Base-by-base conservation (phyloP, 768 basidiomycete genomes). In the Russula vinacea region DNA sequence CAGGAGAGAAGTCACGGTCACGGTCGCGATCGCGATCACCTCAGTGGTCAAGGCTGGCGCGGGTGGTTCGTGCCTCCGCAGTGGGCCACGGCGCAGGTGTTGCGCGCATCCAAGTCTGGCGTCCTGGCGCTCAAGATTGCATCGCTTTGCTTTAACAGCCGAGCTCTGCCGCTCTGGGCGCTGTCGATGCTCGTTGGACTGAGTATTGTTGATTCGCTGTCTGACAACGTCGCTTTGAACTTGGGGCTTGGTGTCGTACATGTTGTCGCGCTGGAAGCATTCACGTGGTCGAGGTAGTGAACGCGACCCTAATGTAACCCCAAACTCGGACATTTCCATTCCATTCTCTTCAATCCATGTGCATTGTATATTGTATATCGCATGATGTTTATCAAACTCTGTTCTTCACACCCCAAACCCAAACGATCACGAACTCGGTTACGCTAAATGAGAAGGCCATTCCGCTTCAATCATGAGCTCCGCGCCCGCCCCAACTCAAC, bases 141-240 rank as follows among this genome's bases (percentile, higher is more conserved):
- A 3, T 68, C 69, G 3, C 49, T 75, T 39, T 78, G 75, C 64
- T 61, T 67, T 47, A 40, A 65, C 19, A 61, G 58, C 13, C 53
- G 64, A 0, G 70, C 60, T 14, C 56, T 70, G 8, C 73, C 73
- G 42, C 69, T 72, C 2, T 58, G 72, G 32, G 56, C 75, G 5
- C 52, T 74, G 58, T 72, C 62, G 0, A 58, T 70, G 16, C 70
- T 79, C 44, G 71, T 76, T 9, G 65, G 69, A 1, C 74, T 79
- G 1, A 81, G 81, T 2, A 68, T 83, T 32, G 62, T 74, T 24
- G 83, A 84, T 72, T 81, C 79, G 14, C 73, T 79, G 71, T 78
- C 77, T 29, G 80, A 82, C 52, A 72, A 71, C 24, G 64, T 80
- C 11, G 60, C 67, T 56, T 68, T 75, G 17, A 79, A 81, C 0